Evolutionary conservation across 768 basidiomycete species (phyloP), one percentile per base, ranked within the genome.

Genomic region (Boletus rubescentipes): DNA sequence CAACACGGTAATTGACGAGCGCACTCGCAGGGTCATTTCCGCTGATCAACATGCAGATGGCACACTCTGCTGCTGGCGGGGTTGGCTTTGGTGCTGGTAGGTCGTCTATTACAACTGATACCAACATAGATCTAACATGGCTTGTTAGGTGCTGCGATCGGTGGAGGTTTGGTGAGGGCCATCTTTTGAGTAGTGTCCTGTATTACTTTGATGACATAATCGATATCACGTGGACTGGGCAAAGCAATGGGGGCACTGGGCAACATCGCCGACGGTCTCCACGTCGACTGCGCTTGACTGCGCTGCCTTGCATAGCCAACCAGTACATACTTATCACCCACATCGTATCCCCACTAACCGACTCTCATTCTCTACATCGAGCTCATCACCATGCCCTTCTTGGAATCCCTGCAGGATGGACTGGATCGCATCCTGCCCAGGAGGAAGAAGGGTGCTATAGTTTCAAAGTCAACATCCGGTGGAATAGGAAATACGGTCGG

Each of bases 61-160:
- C 82, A 2, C 73, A 82, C 52, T 79, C 82, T 30, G 83, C 83
- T 14, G 83, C 75, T 16, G 87, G 88, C 29, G 89, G 89, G 65
- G 82, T 84, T 51, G 89, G 89, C 0, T 89, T 89, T 59, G 89
- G 89, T 61, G 87, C 86, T 53, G 86, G 87, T 84, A 46, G 46
- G 81, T 74, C 14, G 8, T 47, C 34, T 49, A 0, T 23, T 2
- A 2, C 18, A 21, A 38, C 3, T 20, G 2, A 9, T 1, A 4
- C 12, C 0, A 21, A 29, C 16, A 29, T 23, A 12, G 7, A 30
- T 20, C 50, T 59, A 14, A 57, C 26, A 37, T 21, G 39, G 32
- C 12, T 4, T 53, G 41, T 15, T 44, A 77, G 81, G 78, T 65
- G 72, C 80, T 63, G 81, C 80, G 23, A 75, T 83, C 50, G 81